These are phyloP conservation scores for Herpotrichia juniperi DNA, from an alignment of 2,329 filamentous ascomycete species.

Conservation along the genomic window DNA sequence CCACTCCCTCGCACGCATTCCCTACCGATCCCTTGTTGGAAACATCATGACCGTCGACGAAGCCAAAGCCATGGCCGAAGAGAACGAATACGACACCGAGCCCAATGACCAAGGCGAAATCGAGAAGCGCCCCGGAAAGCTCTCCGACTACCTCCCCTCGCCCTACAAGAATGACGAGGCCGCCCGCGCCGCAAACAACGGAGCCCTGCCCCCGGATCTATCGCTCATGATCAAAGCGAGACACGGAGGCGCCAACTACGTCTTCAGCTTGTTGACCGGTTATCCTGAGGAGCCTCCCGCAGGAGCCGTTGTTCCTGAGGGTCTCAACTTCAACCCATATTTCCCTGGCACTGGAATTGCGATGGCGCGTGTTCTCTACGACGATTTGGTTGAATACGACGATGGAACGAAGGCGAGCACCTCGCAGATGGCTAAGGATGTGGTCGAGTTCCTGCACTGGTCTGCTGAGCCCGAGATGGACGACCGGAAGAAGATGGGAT, in stretches of 20 bases:
- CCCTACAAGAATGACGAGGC: conserved; percentile 99
- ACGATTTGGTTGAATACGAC: conserved; percentile 97
- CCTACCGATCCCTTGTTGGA: conserved; percentile 91
- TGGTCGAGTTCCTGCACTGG: conserved; percentile 99
- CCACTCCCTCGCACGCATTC: conserved; percentile 93
- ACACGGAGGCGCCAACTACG: conserved; percentile 98
- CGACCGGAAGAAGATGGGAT: conserved; percentile 98
- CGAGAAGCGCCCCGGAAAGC: conserved; percentile 97
- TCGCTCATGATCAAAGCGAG: conserved; percentile 96
- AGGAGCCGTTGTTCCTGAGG: conserved; percentile 81
- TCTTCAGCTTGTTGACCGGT: conserved; percentile 94
- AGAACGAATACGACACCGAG: conserved; percentile 98
- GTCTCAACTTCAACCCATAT: conserved; percentile 99
- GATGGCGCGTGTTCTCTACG: conserved; percentile 98
- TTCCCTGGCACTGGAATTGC: conserved; percentile 99
- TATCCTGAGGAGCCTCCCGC: conserved; percentile 97
- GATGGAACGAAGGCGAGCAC: conserved; percentile 92
- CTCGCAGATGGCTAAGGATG: conserved; percentile 99
- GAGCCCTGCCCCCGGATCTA: conserved; percentile 96
- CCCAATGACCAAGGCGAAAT: conserved; percentile 98
- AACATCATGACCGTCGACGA: conserved; percentile 94
- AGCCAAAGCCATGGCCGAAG: conserved; percentile 95
- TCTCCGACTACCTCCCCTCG: conserved; percentile 92
- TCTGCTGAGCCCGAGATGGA: conserved; percentile 99
- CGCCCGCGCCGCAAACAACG: conserved; percentile 96